These are phyloP conservation scores for Neurospora terricola DNA, from an alignment of 495 filamentous ascomycete genomes.

Conservation along the genomic window DNA sequence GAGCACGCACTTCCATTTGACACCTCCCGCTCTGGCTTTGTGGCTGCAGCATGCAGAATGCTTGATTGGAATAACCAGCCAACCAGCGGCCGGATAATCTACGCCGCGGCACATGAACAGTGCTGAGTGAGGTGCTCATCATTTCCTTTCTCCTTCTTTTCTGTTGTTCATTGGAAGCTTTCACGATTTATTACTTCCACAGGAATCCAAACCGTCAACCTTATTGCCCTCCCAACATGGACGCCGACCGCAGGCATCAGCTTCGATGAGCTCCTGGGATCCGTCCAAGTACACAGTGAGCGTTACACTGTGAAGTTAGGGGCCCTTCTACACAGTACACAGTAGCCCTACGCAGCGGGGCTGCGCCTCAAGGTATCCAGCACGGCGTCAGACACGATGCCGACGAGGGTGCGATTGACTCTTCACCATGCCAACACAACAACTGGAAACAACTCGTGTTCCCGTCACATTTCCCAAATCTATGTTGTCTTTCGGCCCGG, in stretches of 20 bases:
- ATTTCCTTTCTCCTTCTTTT: neutral
- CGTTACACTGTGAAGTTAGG: neutral
- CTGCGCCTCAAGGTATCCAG: neutral
- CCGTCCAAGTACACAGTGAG: neutral
- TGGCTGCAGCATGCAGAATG: neutral
- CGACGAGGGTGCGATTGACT: neutral
- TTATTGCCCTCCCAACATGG: neutral
- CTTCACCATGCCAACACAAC: neutral
- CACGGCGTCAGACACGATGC: neutral
- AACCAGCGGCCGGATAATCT: neutral
- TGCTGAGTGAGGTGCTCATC: neutral
- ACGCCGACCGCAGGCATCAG: neutral
- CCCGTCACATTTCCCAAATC: neutral
- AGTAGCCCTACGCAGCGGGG: neutral
- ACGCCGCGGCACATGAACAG: neutral
- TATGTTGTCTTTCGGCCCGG: neutral
- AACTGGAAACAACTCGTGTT: neutral
- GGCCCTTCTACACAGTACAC: no score
- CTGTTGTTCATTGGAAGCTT: neutral
- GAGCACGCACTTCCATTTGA: neutral
- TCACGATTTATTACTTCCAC: neutral
- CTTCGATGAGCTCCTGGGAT: neutral
- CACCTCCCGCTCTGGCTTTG: neutral
- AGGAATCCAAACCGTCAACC: neutral
- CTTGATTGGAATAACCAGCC: neutral